Percentiles rank a stretch among this genome's conserved stretches.
These are phyloP conservation scores for Laetiporus sulphureus DNA, from an alignment of 1,284 basidiomycete genomes.

Conservation along the genomic window DNA sequence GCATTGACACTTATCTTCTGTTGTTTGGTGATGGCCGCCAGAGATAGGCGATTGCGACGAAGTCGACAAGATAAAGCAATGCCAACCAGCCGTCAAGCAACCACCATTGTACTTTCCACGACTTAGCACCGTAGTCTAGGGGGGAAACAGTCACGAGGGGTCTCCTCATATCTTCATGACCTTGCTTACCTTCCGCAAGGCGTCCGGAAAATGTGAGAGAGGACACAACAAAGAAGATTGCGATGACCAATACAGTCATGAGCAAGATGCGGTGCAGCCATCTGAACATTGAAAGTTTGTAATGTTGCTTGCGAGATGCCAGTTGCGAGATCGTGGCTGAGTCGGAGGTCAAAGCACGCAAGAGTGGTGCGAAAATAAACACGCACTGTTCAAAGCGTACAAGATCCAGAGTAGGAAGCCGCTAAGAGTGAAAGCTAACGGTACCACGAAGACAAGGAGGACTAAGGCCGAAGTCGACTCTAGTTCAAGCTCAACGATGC, in stretches of 20 bases:
- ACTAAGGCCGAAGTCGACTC: slow-evolving; percentile 81
- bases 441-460: slow-evolving; percentile 84
- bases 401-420: slow-evolving; percentile 95
- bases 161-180: background rate
- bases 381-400: slow-evolving; percentile 76
- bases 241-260: slow-evolving; percentile 77
- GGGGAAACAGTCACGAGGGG: no score
- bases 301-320: slow-evolving; percentile 76
- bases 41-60: slow-evolving; percentile 79
- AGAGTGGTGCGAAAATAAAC: background rate
- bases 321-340: slow-evolving; percentile 83
- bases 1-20: slow-evolving; percentile 60
- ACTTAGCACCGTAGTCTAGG: slow-evolving; percentile 84
- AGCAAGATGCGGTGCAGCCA: slow-evolving; percentile 86
- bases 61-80: slow-evolving; percentile 78
- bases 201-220: slow-evolving; percentile 89
- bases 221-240: slow-evolving; percentile 89
- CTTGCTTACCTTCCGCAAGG: slow-evolving; percentile 67
- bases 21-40: slow-evolving; percentile 95
- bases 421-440: slow-evolving; percentile 89
- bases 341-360: slow-evolving; percentile 7
- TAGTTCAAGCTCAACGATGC: slow-evolving; percentile 86
- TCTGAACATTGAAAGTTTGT: slow-evolving; percentile 85
- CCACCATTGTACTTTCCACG: slow-evolving; percentile 96
- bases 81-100: slow-evolving; percentile 94